phyloP scores from a whole-genome alignment of 192 early-diverging fungal genomes.

The Martensiomyces pterosporus region DNA sequence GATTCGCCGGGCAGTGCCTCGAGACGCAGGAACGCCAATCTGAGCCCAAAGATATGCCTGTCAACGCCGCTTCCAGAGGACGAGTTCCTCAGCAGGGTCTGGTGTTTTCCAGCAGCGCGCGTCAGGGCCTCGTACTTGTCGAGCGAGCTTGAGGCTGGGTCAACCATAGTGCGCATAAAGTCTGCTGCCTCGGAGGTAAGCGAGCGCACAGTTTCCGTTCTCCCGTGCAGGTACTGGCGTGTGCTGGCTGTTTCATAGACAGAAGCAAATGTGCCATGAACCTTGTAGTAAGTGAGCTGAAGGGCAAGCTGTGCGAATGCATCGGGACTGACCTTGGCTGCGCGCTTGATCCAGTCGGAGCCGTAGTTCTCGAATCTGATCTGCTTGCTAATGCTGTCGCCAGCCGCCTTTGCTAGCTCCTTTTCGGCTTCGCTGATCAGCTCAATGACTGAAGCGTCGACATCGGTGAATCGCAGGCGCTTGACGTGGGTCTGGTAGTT shows the following conservation, averaged over 20 bases:
- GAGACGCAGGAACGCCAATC: conserved; percentile 54
- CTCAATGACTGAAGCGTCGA: conserved; percentile 21
- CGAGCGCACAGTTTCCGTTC: conserved; percentile 84
- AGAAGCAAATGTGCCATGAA: conserved; percentile 58
- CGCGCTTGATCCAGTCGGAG: conserved; percentile 68
- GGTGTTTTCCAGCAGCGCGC: conserved; percentile 69
- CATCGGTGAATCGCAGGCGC: conserved; percentile 21
- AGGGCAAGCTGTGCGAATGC: conserved; percentile 84
- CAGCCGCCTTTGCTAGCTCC: conserved; percentile 50
- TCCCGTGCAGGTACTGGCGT: conserved; percentile 72
- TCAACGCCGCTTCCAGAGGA: conserved; percentile 80
- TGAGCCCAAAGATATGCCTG: conserved; percentile 78
- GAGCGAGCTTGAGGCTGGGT: conserved; percentile 23
- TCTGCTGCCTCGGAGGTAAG: conserved; percentile 63
- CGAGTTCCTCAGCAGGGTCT: conserved; percentile 56
- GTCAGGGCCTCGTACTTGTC: conserved; percentile 53
- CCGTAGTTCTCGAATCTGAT: conserved; percentile 70
- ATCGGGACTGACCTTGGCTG: conserved; percentile 65
- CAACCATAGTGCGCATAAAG: conserved; percentile 66
- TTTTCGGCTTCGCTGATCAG: conserved; percentile 53
- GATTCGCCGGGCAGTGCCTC: conserved; percentile 37
- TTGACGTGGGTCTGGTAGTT: conserved; percentile 57
- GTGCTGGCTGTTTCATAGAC: conserved; percentile 87
- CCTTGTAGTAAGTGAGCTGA: conserved; percentile 78
- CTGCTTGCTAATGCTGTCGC: conserved; percentile 59